These are phyloP conservation scores for Ceratocystiopsis brevicomis DNA, from an alignment of 2,329 filamentous ascomycete species.

Conservation along the genomic window DNA sequence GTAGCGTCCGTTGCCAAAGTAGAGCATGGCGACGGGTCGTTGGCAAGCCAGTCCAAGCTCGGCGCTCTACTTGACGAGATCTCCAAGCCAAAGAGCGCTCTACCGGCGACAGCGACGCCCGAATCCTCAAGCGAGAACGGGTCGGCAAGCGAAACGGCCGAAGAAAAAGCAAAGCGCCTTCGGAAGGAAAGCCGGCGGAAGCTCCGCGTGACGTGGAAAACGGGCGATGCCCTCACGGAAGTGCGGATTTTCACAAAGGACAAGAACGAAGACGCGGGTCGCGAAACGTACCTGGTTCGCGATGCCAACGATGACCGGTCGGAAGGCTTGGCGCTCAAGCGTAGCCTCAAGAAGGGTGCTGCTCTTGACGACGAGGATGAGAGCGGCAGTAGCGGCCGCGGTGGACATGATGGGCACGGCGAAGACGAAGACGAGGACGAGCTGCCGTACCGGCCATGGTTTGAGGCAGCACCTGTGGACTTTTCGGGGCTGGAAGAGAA, in stretches of 20 bases:
- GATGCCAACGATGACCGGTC: conserved; percentile 56
- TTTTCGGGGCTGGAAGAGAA: conserved; percentile 28
- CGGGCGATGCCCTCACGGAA: conserved; percentile 45
- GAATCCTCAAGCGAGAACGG: conserved; percentile 23
- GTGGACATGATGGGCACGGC: neutral
- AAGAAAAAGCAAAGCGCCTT: conserved; percentile 47
- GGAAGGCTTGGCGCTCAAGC: conserved; percentile 51
- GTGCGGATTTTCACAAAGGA: conserved; percentile 55
- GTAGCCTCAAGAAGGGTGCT: conserved; percentile 23
- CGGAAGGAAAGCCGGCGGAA: conserved; percentile 55
- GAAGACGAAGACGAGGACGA: conserved; percentile 35
- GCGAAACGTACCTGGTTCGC: conserved; percentile 47
- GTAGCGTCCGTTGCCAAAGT: conserved; percentile 11
- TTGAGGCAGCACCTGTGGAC: conserved; percentile 27
- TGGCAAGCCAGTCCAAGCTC: conserved; percentile 23
- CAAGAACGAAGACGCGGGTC: conserved; percentile 51
- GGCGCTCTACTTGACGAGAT: conserved; percentile 34
- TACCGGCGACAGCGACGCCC: conserved; percentile 18
- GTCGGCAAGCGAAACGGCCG: conserved; percentile 39
- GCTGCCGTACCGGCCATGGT: conserved; percentile 32
- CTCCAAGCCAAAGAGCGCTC: conserved; percentile 31
- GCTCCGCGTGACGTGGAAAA: conserved; percentile 52
- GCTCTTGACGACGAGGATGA: conserved; percentile 34
- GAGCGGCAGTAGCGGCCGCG: conserved; percentile 16
- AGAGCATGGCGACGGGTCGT: too few relatives aligned